phyloP scores from a whole-genome alignment of 1,284 basidiomycete species.

The Paramarasmius palmivorus region DNA sequence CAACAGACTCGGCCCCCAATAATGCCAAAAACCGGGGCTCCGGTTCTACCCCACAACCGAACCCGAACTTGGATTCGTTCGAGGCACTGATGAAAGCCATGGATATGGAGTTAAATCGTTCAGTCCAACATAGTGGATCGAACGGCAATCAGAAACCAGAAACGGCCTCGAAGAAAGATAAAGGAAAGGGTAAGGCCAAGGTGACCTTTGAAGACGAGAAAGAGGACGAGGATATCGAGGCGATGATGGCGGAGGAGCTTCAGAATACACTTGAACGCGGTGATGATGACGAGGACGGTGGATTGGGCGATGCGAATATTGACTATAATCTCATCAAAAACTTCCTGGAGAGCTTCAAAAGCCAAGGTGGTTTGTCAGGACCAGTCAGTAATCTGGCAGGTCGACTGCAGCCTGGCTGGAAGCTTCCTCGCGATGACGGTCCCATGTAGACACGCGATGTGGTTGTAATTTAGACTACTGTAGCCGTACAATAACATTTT shows the following conservation, averaged over 20 bases:
- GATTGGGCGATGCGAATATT: slow-evolving; percentile 41
- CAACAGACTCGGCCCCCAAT: slow-evolving; percentile 16
- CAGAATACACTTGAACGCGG: slow-evolving; percentile 59
- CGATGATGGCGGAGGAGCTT: slow-evolving; percentile 86
- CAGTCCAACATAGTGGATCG: slow-evolving; percentile 26
- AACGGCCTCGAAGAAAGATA: slow-evolving; percentile 32
- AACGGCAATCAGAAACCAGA: slow-evolving; percentile 38
- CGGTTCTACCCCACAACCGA: slow-evolving; percentile 41
- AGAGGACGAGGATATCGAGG: slow-evolving; percentile 65
- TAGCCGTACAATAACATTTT: no score
- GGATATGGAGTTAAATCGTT: slow-evolving; percentile 75
- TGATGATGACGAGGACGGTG: slow-evolving; percentile 51
- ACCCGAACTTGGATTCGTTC: slow-evolving; percentile 84
- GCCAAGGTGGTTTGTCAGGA: slow-evolving; percentile 83
- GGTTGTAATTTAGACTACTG: no score
- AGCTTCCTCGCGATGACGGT: slow-evolving; percentile 61
- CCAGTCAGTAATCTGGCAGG: slow-evolving; percentile 89
- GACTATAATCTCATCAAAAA: slow-evolving; percentile 94
- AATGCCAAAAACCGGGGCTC: slow-evolving; percentile 18
- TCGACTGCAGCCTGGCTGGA: slow-evolving; percentile 74
- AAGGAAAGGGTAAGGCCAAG: slow-evolving; percentile 24
- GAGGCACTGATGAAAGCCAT: slow-evolving; percentile 94
- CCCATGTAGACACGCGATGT: no score
- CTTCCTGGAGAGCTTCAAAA: slow-evolving; percentile 92
- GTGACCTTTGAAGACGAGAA: slow-evolving; percentile 40